phyloP scores from a whole-genome alignment of 306 rosid genomes.

The Rosa multiflora region DNA sequence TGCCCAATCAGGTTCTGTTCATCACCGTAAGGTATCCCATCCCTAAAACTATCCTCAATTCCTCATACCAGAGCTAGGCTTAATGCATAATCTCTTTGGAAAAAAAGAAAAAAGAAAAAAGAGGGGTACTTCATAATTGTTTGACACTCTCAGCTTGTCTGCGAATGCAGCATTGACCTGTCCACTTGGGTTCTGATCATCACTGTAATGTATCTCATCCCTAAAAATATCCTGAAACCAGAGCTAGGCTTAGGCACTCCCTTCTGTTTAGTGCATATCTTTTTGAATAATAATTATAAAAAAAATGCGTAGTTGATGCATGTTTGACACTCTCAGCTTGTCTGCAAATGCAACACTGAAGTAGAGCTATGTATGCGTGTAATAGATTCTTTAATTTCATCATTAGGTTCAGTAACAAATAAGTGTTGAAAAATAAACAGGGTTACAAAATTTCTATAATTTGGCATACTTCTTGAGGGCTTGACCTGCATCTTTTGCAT shows the following conservation, averaged over 20 bases:
- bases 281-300: neutral
- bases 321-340: neutral
- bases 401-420: neutral
- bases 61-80: neutral
- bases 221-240: neutral
- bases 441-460: neutral
- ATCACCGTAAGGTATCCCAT: no score
- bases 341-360: neutral
- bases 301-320: neutral
- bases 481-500: slow-evolving; percentile 52
- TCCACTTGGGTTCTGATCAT: neutral
- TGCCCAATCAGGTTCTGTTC: neutral
- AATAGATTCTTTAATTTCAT: neutral
- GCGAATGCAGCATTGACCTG: neutral
- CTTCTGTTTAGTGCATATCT: neutral
- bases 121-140: neutral
- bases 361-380: neutral
- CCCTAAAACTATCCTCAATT: neutral
- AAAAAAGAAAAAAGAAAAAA: neutral
- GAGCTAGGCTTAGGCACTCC: neutral
- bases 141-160: neutral
- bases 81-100: neutral
- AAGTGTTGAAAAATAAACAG: neutral
- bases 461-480: slow-evolving; percentile 42
- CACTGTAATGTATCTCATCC: neutral